Base-by-base conservation (phyloP, 2,329 filamentous ascomycete genomes). In the Penicillium psychrosexuale region DNA sequence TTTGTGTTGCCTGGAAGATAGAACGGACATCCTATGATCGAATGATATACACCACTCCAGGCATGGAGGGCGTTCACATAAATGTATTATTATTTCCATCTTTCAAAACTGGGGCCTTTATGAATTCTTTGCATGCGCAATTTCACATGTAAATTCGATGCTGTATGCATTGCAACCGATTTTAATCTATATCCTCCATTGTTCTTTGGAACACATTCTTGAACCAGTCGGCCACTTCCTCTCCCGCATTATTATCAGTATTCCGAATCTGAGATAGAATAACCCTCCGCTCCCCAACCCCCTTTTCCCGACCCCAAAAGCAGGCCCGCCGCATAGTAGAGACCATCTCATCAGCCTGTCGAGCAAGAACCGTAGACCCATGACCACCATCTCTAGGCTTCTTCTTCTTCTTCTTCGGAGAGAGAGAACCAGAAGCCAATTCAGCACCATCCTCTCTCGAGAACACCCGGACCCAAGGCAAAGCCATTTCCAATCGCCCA, bases 221-320 rank as follows among this genome's bases (percentile, higher is more conserved):
- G 11, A 65, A 27, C 62, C 62, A 65, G 5, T 15, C 27, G 8
- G 55, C 58, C 3, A 45, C 55, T 9, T 61, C 56, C 22, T 52
- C 30, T 11, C n/a, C 55, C 13, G 5, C 28, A 44, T 19, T 19
- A 1, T 33, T 8, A 15, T 40, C 38, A 12, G 8, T 11, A 8
- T 47, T 28, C 17, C 6, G 19, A 13, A 53, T 22, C 15, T n/a
- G 38, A 8, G 49, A 49, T 15, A 63, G 37, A 34, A 59, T 65
- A n/a, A 76, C 75, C 33, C 65, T 69, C 19, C 69, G 61, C 58
- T 77, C 70, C 1, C 65, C 72, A 52, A 72, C 66, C 0, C 73
- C 71, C 43, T 70, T 74, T 56, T 75, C 74, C 6, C 70, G 66
- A 0, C 73, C 75, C 66, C 70, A 76, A 55, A 78, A 77, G 59